Conservation (phyloP, 2,329 filamentous ascomycete species). For the Conoideocrella luteorostrata region DNA sequence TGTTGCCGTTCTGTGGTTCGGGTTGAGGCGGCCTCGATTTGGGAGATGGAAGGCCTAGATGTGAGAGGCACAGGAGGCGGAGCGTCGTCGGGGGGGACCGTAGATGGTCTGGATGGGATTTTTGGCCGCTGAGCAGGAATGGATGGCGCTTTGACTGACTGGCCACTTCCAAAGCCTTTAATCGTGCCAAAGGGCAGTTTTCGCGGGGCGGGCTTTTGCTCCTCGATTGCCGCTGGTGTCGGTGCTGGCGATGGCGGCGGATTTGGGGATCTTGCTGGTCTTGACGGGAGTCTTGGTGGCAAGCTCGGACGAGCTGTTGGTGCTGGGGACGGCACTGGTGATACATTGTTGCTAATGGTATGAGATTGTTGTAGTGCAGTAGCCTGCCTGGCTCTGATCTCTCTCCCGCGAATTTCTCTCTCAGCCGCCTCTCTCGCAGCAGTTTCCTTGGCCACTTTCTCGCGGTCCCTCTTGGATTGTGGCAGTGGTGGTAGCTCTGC, state of each 20-base stretch:
- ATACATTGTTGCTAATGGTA: conserved; percentile 21
- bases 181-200: conserved; percentile 12
- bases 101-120: conserved; percentile 7
- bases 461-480: conserved; percentile 46
- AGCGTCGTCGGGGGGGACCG: conserved; percentile 20
- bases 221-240: background rate
- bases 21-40: conserved; percentile 40
- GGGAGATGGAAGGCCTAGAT: conserved; percentile 45
- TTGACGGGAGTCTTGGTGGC: conserved; percentile 46
- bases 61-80: conserved; percentile 47
- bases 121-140: conserved; percentile 2
- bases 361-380: background rate
- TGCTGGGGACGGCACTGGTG: conserved; percentile 16
- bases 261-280: conserved; percentile 30
- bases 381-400: conserved; percentile 9
- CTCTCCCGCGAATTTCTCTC: conserved; percentile 5
- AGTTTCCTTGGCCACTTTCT: conserved; percentile 34
- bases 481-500: conserved; percentile 53
- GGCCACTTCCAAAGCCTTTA: conserved; percentile 16
- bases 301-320: conserved; percentile 31
- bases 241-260: conserved; percentile 8
- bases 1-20: conserved; percentile 21
- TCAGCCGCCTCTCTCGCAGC: conserved; percentile 8
- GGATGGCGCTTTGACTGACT: background rate
- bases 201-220: conserved; percentile 7